These are phyloP conservation scores for Balakata baccata DNA, from an alignment of 345 rosid species.

Conservation along the genomic window DNA sequence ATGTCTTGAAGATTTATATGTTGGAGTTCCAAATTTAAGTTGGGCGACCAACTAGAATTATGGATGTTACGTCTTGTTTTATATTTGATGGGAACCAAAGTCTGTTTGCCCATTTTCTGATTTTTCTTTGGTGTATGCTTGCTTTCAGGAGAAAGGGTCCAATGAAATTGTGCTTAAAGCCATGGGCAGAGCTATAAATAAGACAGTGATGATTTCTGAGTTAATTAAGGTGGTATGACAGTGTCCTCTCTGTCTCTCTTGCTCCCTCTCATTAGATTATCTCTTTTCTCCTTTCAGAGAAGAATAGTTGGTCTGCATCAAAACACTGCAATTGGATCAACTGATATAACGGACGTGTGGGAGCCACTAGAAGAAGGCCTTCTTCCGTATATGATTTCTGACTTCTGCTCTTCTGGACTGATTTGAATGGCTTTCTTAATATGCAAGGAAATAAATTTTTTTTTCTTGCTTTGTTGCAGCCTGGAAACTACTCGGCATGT, in stretches of 20 bases:
- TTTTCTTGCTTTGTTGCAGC: slow-evolving; percentile 20
- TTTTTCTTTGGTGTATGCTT: too few relatives aligned
- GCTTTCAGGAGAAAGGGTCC: slow-evolving; percentile 54
- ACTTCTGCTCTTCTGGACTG: background rate
- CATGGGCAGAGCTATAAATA: slow-evolving; percentile 80
- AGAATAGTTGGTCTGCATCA: background rate
- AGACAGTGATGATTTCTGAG: slow-evolving; percentile 69
- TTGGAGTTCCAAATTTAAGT: too few relatives aligned
- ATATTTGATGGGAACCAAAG: background rate
- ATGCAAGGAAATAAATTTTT: background rate
- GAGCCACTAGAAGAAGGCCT: slow-evolving; percentile 43
- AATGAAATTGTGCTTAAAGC: slow-evolving; percentile 62
- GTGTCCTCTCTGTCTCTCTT: background rate
- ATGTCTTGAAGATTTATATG: too few relatives aligned
- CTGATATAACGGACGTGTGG: slow-evolving; percentile 37
- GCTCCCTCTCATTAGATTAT: background rate
- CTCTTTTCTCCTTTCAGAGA: background rate
- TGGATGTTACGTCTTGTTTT: background rate
- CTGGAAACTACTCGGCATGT: slow-evolving; percentile 40
- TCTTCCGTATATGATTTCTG: slow-evolving; percentile 28
- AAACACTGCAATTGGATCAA: slow-evolving; percentile 31
- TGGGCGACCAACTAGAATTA: too few relatives aligned
- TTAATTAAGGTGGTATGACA: slow-evolving; percentile 47
- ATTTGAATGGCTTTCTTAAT: background rate
- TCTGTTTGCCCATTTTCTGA: too few relatives aligned